Evolutionary conservation across 106 monocot species (phyloP).

Genomic region (Dendrobium catenatum): DNA sequence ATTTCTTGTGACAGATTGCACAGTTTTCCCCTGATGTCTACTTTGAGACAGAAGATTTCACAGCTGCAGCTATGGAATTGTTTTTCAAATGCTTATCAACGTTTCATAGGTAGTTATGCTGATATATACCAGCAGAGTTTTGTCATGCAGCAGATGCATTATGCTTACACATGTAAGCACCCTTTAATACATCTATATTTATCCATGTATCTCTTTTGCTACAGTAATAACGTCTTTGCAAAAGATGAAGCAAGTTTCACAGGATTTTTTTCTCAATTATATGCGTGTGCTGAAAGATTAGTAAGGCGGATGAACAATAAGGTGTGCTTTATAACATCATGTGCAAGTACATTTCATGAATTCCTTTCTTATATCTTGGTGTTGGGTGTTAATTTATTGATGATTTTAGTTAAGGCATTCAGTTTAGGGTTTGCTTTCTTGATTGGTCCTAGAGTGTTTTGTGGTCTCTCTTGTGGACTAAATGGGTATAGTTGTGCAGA

Average conservation of each 20-base stretch:
- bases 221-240: conserved; percentile 23
- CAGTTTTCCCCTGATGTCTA: conserved; percentile 53
- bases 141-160: neutral
- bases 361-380: neutral
- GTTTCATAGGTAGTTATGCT: conserved; percentile 45
- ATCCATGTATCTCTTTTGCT: conserved; percentile 10
- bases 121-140: neutral
- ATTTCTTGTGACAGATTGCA: conserved; percentile 49
- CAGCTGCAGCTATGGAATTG: conserved; percentile 43
- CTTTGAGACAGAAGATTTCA: conserved; percentile 54
- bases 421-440: neutral
- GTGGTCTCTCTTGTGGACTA: neutral
- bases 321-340: conserved; percentile 18
- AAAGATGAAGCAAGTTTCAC: conserved; percentile 16
- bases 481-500: conserved; percentile 12
- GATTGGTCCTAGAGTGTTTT: neutral
- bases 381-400: neutral
- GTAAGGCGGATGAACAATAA: conserved; percentile 29
- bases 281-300: conserved; percentile 38
- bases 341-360: neutral
- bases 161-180: neutral
- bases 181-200: neutral
- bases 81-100: conserved; percentile 49
- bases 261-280: conserved; percentile 40
- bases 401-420: neutral